A percentile compares a stretch with the other conserved stretches of the same genome.
phyloP scores from a whole-genome alignment of 331 rosid genomes.

The Acacia concinna region DNA sequence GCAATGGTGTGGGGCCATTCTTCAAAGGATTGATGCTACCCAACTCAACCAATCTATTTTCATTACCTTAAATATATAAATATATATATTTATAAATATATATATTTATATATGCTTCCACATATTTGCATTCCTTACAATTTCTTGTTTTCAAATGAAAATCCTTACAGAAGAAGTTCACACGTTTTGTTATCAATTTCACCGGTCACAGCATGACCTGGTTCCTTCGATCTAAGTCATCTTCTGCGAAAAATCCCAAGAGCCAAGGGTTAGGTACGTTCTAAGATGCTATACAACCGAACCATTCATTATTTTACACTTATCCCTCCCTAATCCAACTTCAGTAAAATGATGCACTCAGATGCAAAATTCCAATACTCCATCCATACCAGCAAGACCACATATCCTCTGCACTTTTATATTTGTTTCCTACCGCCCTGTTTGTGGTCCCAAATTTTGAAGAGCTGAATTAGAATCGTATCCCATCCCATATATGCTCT shows the following conservation, averaged over 20 bases:
- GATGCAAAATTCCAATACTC: constrained; percentile 37
- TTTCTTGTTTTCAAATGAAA: background rate
- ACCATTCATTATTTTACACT: constrained; percentile 22
- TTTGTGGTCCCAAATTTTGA: constrained; percentile 72
- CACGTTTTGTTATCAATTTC: constrained; percentile 47
- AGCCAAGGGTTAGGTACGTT: constrained; percentile 61
- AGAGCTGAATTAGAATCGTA: constrained; percentile 62
- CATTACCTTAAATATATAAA: background rate
- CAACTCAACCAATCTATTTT: background rate
- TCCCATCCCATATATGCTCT: constrained; percentile 80
- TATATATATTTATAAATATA: no score
- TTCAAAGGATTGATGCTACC: background rate
- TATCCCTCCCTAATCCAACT: constrained; percentile 30
- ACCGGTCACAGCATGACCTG: constrained; percentile 42
- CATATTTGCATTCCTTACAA: constrained; percentile 21
- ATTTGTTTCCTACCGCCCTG: constrained; percentile 71
- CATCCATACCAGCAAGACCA: background rate
- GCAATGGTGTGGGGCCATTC: constrained; percentile 19
- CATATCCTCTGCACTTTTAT: constrained; percentile 36
- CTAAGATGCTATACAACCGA: constrained; percentile 67
- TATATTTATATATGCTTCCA: constrained; percentile 42
- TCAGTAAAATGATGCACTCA: constrained; percentile 36
- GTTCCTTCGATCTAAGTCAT: constrained; percentile 53
- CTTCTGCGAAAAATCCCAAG: constrained; percentile 91
- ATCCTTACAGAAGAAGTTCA: constrained; percentile 30